A percentile compares a stretch with the other conserved stretches of the same genome.
phyloP scores from a whole-genome alignment of 805 yeast genomes.

The Torulaspora quercuum region DNA sequence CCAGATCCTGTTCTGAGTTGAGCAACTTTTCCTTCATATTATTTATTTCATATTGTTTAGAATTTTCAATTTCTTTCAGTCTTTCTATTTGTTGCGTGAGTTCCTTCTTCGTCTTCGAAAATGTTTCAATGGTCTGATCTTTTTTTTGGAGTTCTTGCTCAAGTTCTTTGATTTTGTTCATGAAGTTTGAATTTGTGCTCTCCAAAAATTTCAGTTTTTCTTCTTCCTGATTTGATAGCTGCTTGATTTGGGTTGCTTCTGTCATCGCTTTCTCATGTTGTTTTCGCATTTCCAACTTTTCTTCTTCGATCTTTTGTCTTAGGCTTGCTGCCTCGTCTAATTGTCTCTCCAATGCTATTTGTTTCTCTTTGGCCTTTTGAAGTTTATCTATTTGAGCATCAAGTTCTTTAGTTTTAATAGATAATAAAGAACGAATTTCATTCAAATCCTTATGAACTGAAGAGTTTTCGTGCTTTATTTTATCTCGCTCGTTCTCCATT shows the following conservation, averaged over 20 bases:
- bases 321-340: conserved; percentile 21
- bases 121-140: conserved; percentile 40
- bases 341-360: conserved; percentile 33
- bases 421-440: conserved; percentile 35
- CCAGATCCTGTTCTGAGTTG: conserved; percentile 36
- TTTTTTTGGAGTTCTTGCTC: conserved; percentile 52
- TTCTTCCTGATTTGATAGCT: conserved; percentile 40
- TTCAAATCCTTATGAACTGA: conserved; percentile 31
- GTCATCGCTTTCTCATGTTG: conserved; percentile 21
- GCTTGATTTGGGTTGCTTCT: conserved; percentile 23
- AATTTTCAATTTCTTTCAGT: conserved; percentile 9
- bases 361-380: conserved; percentile 42
- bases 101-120: conserved; percentile 33
- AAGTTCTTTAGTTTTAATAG: conserved; percentile 43
- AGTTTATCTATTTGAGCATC: conserved; percentile 47
- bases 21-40: conserved; percentile 33
- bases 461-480: conserved; percentile 30
- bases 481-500: conserved; percentile 33
- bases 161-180: conserved; percentile 53
- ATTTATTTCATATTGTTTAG: conserved; percentile 38
- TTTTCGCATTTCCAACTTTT: conserved; percentile 29
- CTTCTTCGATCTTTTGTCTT: conserved; percentile 27
- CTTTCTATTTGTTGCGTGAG: conserved; percentile 13
- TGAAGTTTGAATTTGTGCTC: conserved; percentile 46
- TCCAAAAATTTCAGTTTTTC: conserved; percentile 45